Percentiles rank a stretch among this genome's conserved stretches.
These are phyloP conservation scores for Colletotrichum navitas DNA, from an alignment of 2,329 filamentous ascomycete genomes.

Conservation along the genomic window DNA sequence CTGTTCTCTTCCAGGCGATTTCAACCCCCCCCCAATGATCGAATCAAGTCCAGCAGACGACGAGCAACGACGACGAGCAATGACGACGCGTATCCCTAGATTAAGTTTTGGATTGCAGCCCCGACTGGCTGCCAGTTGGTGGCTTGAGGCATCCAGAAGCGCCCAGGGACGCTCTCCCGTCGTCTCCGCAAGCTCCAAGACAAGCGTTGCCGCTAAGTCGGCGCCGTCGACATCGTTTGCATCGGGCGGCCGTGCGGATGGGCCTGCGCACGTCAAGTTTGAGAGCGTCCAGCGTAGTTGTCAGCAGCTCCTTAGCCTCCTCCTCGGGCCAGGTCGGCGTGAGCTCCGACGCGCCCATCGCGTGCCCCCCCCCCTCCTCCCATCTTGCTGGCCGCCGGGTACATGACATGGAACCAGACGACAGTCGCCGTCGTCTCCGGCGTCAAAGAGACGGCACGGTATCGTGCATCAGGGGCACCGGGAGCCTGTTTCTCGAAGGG, in stretches of 20 bases:
- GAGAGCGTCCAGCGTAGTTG: not conserved
- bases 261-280: conserved; percentile 31
- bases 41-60: conserved; percentile 9
- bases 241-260: conserved; percentile 36
- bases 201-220: conserved; percentile 26
- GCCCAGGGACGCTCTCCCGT: conserved; percentile 30
- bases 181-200: conserved; percentile 22
- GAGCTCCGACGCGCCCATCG: conserved; percentile 26
- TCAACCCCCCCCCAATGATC: not conserved
- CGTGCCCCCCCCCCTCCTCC: conserved; percentile 2
- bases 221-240: conserved; percentile 39
- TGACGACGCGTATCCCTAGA: conserved; percentile 8
- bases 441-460: conserved; percentile 30
- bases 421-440: not conserved
- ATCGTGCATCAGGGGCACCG: conserved; percentile 32
- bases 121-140: conserved; percentile 13
- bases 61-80: not conserved
- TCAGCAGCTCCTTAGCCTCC: conserved; percentile 18
- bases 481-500: conserved; percentile 28
- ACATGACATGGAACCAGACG: conserved; percentile 15
- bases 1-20: too few relatives aligned
- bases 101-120: conserved; percentile 15
- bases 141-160: conserved; percentile 20
- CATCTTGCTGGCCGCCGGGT: not conserved
- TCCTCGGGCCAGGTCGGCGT: not conserved